Percentiles rank a stretch among this genome's conserved stretches.
These are phyloP conservation scores for Spencermartinsiella europaea DNA, from an alignment of 805 yeast genomes.

Conservation along the genomic window DNA sequence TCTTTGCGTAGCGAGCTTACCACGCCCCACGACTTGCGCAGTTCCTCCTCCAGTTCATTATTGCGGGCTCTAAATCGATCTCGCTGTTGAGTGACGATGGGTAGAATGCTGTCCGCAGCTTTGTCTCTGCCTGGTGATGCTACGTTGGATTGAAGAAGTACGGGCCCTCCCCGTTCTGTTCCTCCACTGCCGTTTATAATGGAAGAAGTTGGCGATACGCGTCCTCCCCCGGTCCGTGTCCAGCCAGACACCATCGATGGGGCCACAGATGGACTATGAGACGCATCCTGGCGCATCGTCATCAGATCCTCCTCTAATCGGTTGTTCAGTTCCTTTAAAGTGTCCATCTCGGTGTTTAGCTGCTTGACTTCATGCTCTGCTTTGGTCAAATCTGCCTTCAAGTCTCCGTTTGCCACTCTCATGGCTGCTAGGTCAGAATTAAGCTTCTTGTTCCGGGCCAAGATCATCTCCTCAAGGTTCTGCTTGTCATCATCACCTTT, in stretches of 20 bases:
- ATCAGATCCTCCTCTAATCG: constrained; percentile 73
- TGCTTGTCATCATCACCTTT: constrained; percentile 18
- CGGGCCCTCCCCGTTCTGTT: constrained; percentile 23
- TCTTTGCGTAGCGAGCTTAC: constrained; percentile 62
- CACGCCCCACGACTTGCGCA: constrained; percentile 50
- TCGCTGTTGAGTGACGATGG: constrained; percentile 89
- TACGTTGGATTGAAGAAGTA: neutral
- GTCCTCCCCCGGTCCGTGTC: constrained; percentile 32
- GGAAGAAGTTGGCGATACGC: constrained; percentile 37
- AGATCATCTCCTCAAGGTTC: constrained; percentile 52
- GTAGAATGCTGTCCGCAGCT: constrained; percentile 48
- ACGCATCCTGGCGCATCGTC: constrained; percentile 44
- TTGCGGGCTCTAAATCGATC: constrained; percentile 85
- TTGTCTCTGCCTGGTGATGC: neutral
- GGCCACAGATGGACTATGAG: constrained; percentile 24
- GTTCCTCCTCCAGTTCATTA: constrained; percentile 77
- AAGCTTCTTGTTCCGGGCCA: constrained; percentile 66
- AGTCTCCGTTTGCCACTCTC: constrained; percentile 53
- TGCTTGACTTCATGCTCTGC: constrained; percentile 28
- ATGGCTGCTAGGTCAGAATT: constrained; percentile 63
- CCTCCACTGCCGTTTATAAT: constrained; percentile 15
- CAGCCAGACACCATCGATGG: constrained; percentile 33
- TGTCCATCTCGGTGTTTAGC: constrained; percentile 36
- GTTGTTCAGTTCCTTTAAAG: constrained; percentile 44
- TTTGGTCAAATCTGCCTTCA: constrained; percentile 35